Evolutionary conservation across 306 rosid species (phyloP).

Genomic region (Coriaria nepalensis): DNA sequence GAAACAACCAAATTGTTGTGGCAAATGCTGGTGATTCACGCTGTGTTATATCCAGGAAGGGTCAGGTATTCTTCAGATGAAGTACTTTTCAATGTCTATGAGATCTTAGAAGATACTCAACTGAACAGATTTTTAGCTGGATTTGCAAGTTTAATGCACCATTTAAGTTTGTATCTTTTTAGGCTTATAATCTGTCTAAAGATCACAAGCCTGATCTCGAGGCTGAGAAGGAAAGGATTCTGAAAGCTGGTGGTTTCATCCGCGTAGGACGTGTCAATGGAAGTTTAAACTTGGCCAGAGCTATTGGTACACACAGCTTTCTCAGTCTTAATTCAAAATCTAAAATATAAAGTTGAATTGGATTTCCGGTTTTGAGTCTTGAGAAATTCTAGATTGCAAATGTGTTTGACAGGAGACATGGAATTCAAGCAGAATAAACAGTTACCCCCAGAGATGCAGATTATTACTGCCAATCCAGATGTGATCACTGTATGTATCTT

Average conservation of each 20-base stretch:
- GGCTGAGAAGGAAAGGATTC: conserved; percentile 75
- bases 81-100: too few relatives aligned
- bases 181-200: conserved; percentile 81
- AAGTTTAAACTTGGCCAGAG: conserved; percentile 82
- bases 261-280: conserved; percentile 96
- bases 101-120: too few relatives aligned
- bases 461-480: conserved; percentile 81
- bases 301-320: conserved; percentile 56
- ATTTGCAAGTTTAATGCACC: conserved; percentile 1
- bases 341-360: not conserved
- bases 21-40: conserved; percentile 99
- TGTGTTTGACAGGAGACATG: conserved; percentile 49
- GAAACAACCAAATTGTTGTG: conserved; percentile 53
- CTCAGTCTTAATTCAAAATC: not conserved
- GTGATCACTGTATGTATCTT: conserved; percentile 44
- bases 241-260: conserved; percentile 85
- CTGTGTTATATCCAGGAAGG: conserved; percentile 77
- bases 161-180: conserved; percentile 5
- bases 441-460: conserved; percentile 80
- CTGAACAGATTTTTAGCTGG: too few relatives aligned
- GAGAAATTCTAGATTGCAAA: conserved; percentile 6
- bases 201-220: conserved; percentile 97
- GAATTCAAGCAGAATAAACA: conserved; percentile 79
- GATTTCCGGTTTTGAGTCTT: not conserved
- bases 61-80: conserved; percentile 67